These are phyloP conservation scores for Rhizoctonia solani DNA, from an alignment of 1,284 basidiomycete species.

Conservation along the genomic window DNA sequence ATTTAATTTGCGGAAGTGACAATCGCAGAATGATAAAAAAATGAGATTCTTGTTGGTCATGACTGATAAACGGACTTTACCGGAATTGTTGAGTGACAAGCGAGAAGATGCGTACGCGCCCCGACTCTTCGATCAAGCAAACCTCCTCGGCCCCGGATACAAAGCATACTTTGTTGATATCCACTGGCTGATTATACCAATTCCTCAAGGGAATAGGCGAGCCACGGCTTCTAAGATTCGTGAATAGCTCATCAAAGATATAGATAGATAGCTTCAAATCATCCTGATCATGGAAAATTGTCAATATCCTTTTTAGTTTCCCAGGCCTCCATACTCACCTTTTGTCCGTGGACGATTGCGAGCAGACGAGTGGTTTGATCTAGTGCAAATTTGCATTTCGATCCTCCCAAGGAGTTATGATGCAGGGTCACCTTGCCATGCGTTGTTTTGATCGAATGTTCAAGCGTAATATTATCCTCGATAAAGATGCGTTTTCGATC, in stretches of 20 bases:
- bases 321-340: background rate
- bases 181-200: conserved; percentile 10
- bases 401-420: conserved; percentile 18
- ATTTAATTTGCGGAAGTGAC: background rate
- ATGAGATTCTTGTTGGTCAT: background rate
- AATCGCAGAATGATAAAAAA: too few species aligned
- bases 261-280: conserved; percentile 22
- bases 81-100: conserved; percentile 33
- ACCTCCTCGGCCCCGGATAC: conserved; percentile 33
- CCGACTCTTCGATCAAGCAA: conserved; percentile 34
- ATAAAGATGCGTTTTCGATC: conserved; percentile 25
- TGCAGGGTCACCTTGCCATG: conserved; percentile 17
- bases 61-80: background rate
- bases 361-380: conserved; percentile 25
- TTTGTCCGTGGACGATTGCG: conserved; percentile 5
- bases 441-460: conserved; percentile 11
- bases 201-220: conserved; percentile 18
- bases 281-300: background rate
- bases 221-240: conserved; percentile 13
- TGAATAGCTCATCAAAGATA: conserved; percentile 33
- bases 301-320: too few species aligned
- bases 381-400: conserved; percentile 2
- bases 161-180: conserved; percentile 24
- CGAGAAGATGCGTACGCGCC: conserved; percentile 35
- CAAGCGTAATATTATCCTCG: conserved; percentile 13